Evolutionary conservation across 2,329 filamentous ascomycete genomes (phyloP).

Genomic region (Colletotrichum chrysophilum): DNA sequence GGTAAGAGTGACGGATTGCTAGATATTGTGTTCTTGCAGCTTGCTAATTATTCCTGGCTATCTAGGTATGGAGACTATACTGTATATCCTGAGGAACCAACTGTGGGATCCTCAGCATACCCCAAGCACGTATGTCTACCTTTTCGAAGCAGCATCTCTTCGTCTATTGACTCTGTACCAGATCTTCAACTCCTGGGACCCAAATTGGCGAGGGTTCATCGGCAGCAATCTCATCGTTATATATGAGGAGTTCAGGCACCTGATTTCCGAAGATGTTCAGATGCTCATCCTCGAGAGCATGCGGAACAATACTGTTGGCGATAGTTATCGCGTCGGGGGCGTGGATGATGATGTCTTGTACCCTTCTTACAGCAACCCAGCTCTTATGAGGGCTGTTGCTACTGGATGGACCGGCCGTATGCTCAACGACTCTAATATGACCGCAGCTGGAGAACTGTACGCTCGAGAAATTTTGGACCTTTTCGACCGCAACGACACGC

Average conservation of each 20-base stretch:
- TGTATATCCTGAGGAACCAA: constrained; percentile 60
- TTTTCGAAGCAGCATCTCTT: background rate
- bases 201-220: constrained; percentile 69
- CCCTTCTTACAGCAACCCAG: constrained; percentile 38
- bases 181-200: constrained; percentile 65
- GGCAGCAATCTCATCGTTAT: constrained; percentile 63
- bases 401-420: constrained; percentile 62
- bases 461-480: constrained; percentile 60
- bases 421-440: constrained; percentile 63
- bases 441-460: constrained; percentile 59
- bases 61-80: constrained; percentile 43
- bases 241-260: constrained; percentile 60
- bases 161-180: constrained; percentile 19
- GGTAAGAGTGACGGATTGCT: too few species aligned
- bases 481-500: constrained; percentile 58
- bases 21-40: too few species aligned
- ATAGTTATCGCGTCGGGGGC: constrained; percentile 65
- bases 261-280: constrained; percentile 41
- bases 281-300: constrained; percentile 56
- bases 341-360: constrained; percentile 40
- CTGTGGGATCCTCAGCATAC: constrained; percentile 57
- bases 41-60: constrained; percentile 45
- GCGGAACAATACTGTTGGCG: constrained; percentile 59
- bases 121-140: constrained; percentile 26
- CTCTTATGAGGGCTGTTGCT: constrained; percentile 66